Conservation (phyloP, 2,329 filamentous ascomycete species). For the Colletotrichum brevisporum region DNA sequence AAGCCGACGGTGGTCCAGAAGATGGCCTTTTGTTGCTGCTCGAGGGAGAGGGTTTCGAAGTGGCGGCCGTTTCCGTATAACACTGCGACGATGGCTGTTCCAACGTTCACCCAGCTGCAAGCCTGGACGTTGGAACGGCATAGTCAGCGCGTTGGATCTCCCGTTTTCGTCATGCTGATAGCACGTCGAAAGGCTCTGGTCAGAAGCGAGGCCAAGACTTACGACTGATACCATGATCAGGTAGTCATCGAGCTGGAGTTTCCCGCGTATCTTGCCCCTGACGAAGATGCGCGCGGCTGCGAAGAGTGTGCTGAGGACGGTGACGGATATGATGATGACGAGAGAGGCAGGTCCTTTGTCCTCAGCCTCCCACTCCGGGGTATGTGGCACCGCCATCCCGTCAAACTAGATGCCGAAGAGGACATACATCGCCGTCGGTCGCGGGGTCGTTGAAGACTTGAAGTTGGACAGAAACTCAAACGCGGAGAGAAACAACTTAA, state of each 20-base stretch:
- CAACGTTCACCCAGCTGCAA: slow-evolving; percentile 51
- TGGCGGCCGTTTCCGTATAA: slow-evolving; percentile 57
- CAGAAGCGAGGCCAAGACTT: slow-evolving; percentile 22
- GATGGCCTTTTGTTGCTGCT: slow-evolving; percentile 49
- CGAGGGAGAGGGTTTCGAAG: slow-evolving; percentile 47
- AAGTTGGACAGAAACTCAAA: no score
- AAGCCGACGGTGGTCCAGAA: slow-evolving; percentile 55
- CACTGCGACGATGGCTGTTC: slow-evolving; percentile 52
- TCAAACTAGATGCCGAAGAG: background rate
- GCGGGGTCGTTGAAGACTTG: no score
- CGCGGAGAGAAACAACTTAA: no score
- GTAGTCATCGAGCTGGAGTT: slow-evolving; percentile 54
- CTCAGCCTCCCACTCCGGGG: slow-evolving; percentile 2
- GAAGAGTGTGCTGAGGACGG: slow-evolving; percentile 47
- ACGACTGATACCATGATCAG: slow-evolving; percentile 53
- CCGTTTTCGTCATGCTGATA: background rate
- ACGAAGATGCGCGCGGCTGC: slow-evolving; percentile 50
- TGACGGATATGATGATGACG: slow-evolving; percentile 48
- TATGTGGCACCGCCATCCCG: background rate
- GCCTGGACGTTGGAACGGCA: slow-evolving; percentile 42
- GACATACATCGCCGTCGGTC: background rate
- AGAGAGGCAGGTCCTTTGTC: slow-evolving; percentile 51
- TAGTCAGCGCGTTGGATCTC: background rate
- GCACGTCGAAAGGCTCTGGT: background rate
- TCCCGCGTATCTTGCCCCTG: slow-evolving; percentile 47